phyloP scores from a whole-genome alignment of 495 filamentous ascomycete species.

The Neurospora tetrasperma region DNA sequence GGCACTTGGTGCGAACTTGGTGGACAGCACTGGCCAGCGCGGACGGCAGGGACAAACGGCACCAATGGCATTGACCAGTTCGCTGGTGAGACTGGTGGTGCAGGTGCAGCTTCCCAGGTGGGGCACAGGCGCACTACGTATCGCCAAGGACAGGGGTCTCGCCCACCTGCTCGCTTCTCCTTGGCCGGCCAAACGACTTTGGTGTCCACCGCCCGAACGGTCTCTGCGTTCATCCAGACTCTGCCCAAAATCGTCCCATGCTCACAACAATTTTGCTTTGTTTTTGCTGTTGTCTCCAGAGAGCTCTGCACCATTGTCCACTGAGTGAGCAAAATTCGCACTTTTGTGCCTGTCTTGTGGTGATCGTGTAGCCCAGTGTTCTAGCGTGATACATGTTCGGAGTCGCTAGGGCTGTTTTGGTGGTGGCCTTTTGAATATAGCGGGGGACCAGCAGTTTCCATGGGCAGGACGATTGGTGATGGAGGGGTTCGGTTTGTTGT shows the following conservation, averaged over 20 bases:
- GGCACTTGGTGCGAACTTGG: neutral
- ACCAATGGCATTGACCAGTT: neutral
- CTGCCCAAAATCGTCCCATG: neutral
- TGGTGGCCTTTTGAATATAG: neutral
- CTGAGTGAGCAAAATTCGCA: neutral
- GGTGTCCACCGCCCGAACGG: neutral
- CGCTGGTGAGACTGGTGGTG: neutral
- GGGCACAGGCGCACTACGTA: neutral
- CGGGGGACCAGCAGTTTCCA: neutral
- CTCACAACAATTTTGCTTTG: neutral
- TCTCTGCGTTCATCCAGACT: neutral
- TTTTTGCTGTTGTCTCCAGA: neutral
- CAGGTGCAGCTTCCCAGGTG: neutral
- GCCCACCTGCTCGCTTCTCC: constrained; percentile 1
- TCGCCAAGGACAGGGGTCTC: neutral
- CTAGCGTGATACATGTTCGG: neutral
- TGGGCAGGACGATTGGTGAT: neutral
- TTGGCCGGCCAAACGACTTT: neutral
- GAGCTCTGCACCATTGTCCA: neutral
- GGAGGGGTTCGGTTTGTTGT: neutral
- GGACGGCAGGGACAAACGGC: neutral
- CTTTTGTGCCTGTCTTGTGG: neutral
- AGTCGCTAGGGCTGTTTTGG: neutral
- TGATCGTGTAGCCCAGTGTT: neutral
- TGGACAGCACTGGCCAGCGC: neutral